Conservation (phyloP, 2,329 filamentous ascomycete species). For the Colletotrichum plurivorum region DNA sequence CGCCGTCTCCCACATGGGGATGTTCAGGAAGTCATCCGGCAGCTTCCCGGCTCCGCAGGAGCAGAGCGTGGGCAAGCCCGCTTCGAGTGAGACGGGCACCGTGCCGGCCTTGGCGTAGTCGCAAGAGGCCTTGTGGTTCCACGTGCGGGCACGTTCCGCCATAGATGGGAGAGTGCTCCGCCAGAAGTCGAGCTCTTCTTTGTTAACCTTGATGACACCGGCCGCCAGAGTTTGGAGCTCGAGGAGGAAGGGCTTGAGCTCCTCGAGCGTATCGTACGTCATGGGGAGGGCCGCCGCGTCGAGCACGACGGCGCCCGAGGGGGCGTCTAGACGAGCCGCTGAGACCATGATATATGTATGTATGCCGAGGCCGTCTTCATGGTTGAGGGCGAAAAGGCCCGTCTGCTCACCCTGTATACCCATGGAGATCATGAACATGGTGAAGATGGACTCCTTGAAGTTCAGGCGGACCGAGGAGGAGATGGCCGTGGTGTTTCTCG, state of each 20-base stretch:
- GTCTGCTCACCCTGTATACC: conserved; percentile 62
- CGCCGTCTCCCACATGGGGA: conserved; percentile 61
- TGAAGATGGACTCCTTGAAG: conserved; percentile 64
- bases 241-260: conserved; percentile 56
- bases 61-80: conserved; percentile 57
- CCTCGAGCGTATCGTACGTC: conserved; percentile 51
- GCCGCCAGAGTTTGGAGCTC: conserved; percentile 53
- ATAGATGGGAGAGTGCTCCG: conserved; percentile 59
- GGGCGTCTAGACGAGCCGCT: conserved; percentile 59
- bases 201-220: conserved; percentile 57
- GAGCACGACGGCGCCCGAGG: conserved; percentile 57
- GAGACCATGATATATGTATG: conserved; percentile 59
- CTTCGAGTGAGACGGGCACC: conserved; percentile 56
- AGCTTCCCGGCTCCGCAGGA: conserved; percentile 60
- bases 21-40: conserved; percentile 53
- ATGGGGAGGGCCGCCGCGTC: conserved; percentile 64
- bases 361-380: conserved; percentile 53
- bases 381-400: conserved; percentile 58
- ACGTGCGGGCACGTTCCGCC: conserved; percentile 64
- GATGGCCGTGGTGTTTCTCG: conserved; percentile 39
- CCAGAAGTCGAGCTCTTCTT: conserved; percentile 71
- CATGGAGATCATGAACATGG: conserved; percentile 61
- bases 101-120: conserved; percentile 56
- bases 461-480: conserved; percentile 54
- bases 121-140: conserved; percentile 57